Evolutionary conservation across 257 asterid species (phyloP), one percentile per base, ranked within the genome.

Genomic region (Capsicum pubescens): DNA sequence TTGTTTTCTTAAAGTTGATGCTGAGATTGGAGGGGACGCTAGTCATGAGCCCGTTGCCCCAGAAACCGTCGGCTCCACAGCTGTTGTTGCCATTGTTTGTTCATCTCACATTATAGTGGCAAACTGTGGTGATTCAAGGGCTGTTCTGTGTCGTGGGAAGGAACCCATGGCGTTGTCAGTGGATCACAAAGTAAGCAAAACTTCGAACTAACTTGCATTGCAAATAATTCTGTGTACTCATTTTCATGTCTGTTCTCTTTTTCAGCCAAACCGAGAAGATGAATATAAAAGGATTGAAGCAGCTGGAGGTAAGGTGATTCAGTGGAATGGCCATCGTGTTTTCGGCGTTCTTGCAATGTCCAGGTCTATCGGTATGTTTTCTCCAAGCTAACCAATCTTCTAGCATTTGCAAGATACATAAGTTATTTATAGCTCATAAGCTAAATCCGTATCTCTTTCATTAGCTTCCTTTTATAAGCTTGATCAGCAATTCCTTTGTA

Each of bases 331-430:
- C 7, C 98, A 94, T 88, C 98, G 98, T 57, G 99, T 96, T 79
- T 94, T 93, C 52, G 99, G 99, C 3, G 98, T 96, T 84, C 98
- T 96, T 83, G 99, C 99, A 54, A 95, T 94, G 99, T 95, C 99
- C 55, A 93, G 99, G 87, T 94, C 99, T 9, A 92, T 94, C 3
- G 99, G 99, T 96, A 92, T 80, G 93, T 83, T 61, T 87, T 76
- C 82, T 56, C 11, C 83, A 74, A 48, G 67, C 71, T 84, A 57
- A 39, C 58, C 76, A 5, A 0, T 48, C 83, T 83, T 44, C 61
- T 74, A 16, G 67, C 74, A 64, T 61, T 79, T 12, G 42, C n/a
- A n/a, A 79, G 50, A 58, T 84, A 74, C 60, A 52, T 68, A 7
- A 36, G 54, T 68, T 68, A 68, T 68, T 8, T n/a, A 21, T 71